Base-by-base conservation (phyloP, 1,284 basidiomycete species). In the Fomitopsis schrenkii region DNA sequence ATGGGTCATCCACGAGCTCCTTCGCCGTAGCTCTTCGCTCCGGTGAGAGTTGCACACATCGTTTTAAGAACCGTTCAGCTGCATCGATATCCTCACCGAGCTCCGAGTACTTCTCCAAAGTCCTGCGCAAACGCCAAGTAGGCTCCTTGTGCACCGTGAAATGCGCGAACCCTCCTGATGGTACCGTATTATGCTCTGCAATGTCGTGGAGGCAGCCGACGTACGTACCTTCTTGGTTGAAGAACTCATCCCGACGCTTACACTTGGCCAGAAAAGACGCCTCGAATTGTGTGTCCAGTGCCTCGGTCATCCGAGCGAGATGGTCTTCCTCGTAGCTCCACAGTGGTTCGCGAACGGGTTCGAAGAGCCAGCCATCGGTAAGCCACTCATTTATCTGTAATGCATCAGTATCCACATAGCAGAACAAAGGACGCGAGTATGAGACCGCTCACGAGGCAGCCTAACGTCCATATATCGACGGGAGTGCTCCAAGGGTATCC, bases 401-500 rank as follows among this genome's bases (percentile, higher is more conserved):
- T 26, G 45, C 45, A 15, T 48, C 52, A 44, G 38, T 4, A 46
- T 41, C 28, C 41, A 28, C 46, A 46, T 5, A 22, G n/a, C 26
- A 44, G 30, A 22, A 36, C 22, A 22, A 22, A 22, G 22, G 22
- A 36, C 35, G 35, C 35, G 17, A 12, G 19, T 41, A n/a, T 10
- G 42, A 36, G 9, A 28, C 35, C 61, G 22, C 22, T 59, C 60
- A 74, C 75, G 58, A 77, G 59, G 63, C 73, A 76, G 33, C 75
- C 76, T 22, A 78, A 62, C 56, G 68, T 74, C 76, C 76, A 78
- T 33, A 78, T 75, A 65, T 78, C 76, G 17, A 68, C 71, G 0
- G 61, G 62, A 33, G 71, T 63, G 40, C 62, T 67, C 75, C 75
- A 77, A 15, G 62, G 64, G 55, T 59, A 63, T 3, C 75, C 75